These are phyloP conservation scores for Aegilops speltoides DNA, from an alignment of 176 grass and related monocot species.

Conservation along the genomic window DNA sequence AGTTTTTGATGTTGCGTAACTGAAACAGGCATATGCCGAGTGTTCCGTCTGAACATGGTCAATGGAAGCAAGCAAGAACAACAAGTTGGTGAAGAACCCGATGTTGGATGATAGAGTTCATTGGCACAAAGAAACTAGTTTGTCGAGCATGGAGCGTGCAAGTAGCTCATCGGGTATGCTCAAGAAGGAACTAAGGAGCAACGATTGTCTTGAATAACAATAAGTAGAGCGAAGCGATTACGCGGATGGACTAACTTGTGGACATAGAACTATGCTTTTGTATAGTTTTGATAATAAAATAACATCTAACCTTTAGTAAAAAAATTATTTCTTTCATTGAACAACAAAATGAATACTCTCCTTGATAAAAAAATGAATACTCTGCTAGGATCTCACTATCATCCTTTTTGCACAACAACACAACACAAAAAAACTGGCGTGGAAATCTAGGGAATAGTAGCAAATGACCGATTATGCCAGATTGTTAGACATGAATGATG, in stretches of 20 bases:
- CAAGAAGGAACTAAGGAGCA: neutral
- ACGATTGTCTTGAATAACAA: neutral
- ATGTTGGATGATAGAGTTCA: neutral
- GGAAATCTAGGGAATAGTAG: too few relatives aligned
- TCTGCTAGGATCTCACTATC: neutral
- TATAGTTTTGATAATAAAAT: neutral
- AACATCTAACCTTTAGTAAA: too few relatives aligned
- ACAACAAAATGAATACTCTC: neutral
- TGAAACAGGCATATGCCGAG: neutral
- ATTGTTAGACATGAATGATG: too few relatives aligned
- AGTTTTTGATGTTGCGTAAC: neutral
- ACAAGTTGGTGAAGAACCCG: too few relatives aligned
- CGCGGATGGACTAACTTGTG: neutral
- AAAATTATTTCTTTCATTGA: neutral
- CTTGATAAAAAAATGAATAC: too few relatives aligned
- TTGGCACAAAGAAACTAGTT: too few relatives aligned
- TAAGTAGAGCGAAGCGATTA: too few relatives aligned
- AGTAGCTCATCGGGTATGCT: neutral
- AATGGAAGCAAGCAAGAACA: too few relatives aligned
- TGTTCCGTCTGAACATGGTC: too few relatives aligned
- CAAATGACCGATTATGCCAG: too few relatives aligned
- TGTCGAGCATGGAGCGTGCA: too few relatives aligned
- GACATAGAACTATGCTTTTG: neutral
- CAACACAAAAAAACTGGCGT: neutral
- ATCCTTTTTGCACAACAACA: neutral